These are phyloP conservation scores for Colletotrichum trifolii DNA, from an alignment of 2,329 filamentous ascomycete genomes.

Conservation along the genomic window DNA sequence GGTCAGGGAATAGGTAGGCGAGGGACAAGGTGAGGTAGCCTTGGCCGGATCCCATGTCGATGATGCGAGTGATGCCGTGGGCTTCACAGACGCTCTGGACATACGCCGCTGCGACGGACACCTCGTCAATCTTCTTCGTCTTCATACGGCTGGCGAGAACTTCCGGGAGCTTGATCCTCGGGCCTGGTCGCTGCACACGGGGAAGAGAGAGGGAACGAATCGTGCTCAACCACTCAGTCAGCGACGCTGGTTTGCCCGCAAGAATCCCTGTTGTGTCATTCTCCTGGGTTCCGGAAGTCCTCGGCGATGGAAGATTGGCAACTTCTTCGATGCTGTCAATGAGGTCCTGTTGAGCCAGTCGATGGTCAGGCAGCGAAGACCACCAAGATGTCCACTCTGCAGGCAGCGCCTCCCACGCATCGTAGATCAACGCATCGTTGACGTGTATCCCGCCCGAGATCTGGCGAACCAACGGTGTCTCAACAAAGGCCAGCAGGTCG, in stretches of 20 bases:
- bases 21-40: slow-evolving; percentile 46
- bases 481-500: slow-evolving; percentile 40
- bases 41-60: slow-evolving; percentile 41
- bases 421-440: slow-evolving; percentile 46
- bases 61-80: slow-evolving; percentile 41
- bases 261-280: background rate
- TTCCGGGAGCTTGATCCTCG: slow-evolving; percentile 37
- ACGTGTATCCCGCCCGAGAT: slow-evolving; percentile 49
- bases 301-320: background rate
- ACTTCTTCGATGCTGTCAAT: slow-evolving; percentile 43
- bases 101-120: slow-evolving; percentile 42
- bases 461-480: slow-evolving; percentile 44
- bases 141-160: slow-evolving; percentile 43
- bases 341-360: slow-evolving; percentile 44
- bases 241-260: slow-evolving; percentile 4
- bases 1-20: slow-evolving; percentile 42
- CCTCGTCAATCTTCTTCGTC: slow-evolving; percentile 45
- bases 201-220: slow-evolving; percentile 24
- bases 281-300: background rate
- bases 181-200: slow-evolving; percentile 38
- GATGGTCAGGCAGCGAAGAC: slow-evolving; percentile 43
- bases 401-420: slow-evolving; percentile 45
- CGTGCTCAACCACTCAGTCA: slow-evolving; percentile 4
- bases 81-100: slow-evolving; percentile 40
- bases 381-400: slow-evolving; percentile 46